These are phyloP conservation scores for Penicillium frequentans DNA, from an alignment of 2,329 filamentous ascomycete genomes.

Conservation along the genomic window DNA sequence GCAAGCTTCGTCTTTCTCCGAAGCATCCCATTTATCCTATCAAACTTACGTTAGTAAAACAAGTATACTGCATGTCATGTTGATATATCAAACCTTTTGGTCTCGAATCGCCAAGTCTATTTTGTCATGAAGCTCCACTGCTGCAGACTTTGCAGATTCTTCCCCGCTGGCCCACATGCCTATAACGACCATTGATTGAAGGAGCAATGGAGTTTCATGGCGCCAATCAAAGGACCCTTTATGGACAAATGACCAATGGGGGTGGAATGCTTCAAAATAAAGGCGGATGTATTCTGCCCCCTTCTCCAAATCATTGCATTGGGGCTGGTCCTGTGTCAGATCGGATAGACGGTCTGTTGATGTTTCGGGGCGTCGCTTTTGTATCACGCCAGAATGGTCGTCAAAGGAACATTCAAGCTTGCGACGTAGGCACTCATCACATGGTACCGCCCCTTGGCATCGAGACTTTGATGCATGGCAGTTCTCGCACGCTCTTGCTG, in stretches of 20 bases:
- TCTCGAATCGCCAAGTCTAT: not conserved
- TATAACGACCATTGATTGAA: slow-evolving; percentile 30
- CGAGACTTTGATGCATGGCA: slow-evolving; percentile 20
- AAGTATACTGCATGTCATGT: not conserved
- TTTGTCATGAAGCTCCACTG: slow-evolving; percentile 5
- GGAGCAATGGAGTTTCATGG: slow-evolving; percentile 25
- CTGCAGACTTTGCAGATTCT: slow-evolving; percentile 16
- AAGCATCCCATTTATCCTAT: slow-evolving; percentile 27
- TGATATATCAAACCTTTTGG: not conserved
- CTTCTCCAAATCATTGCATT: not conserved
- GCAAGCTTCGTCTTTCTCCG: slow-evolving; percentile 1
- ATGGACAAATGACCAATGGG: slow-evolving; percentile 31
- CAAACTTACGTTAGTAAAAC: not conserved
- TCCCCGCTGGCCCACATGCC: slow-evolving; percentile 27
- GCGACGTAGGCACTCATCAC: not conserved
- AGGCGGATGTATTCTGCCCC: slow-evolving; percentile 16
- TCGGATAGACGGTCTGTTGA: not conserved
- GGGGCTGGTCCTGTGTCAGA: not conserved
- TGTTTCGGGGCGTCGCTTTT: not conserved
- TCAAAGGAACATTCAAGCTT: not conserved
- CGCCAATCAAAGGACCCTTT: slow-evolving; percentile 18
- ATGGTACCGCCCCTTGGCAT: slow-evolving; percentile 19
- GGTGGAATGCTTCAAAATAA: slow-evolving; percentile 30
- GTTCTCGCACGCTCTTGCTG: slow-evolving; percentile 16
- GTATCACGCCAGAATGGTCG: not conserved